Evolutionary conservation across 2,329 filamentous ascomycete species (phyloP).

Genomic region (Ceratocystis cubensis): DNA sequence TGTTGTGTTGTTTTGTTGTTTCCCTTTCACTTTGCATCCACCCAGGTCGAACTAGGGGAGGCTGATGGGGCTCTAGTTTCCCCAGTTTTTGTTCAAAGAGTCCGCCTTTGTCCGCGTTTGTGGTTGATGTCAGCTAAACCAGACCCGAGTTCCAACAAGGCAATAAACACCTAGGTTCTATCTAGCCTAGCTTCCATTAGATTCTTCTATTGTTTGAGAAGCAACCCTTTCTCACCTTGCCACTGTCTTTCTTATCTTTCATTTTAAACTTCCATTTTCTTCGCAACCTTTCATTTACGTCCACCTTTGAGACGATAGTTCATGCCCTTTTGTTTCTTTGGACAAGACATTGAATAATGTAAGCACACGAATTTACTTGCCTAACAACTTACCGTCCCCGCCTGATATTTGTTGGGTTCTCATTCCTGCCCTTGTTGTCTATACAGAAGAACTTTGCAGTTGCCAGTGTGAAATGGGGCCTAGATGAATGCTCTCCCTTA

Average conservation of each 20-base stretch:
- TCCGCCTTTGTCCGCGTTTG: background rate
- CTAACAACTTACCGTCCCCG: background rate
- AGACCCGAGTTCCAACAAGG: background rate
- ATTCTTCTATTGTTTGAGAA: conserved; percentile 1
- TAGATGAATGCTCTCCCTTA: background rate
- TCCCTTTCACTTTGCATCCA: background rate
- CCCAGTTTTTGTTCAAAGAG: background rate
- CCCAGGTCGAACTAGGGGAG: background rate
- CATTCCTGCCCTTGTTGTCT: background rate
- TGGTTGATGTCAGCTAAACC: background rate
- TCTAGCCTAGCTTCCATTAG: conserved; percentile 1
- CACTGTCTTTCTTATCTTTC: background rate
- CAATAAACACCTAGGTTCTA: background rate
- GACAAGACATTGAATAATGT: background rate
- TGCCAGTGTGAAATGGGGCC: background rate
- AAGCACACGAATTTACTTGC: conserved; percentile 7
- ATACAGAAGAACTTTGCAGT: background rate
- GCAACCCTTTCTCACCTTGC: conserved; percentile 1
- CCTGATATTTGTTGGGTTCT: conserved; percentile 6
- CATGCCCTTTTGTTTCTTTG: background rate
- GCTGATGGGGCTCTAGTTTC: background rate
- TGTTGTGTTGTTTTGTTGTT: background rate
- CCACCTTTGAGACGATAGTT: background rate
- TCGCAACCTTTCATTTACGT: background rate
- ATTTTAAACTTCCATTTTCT: conserved; percentile 3